These are phyloP conservation scores for Santalum album DNA, from an alignment of 164 flowering plant species.

Conservation along the genomic window DNA sequence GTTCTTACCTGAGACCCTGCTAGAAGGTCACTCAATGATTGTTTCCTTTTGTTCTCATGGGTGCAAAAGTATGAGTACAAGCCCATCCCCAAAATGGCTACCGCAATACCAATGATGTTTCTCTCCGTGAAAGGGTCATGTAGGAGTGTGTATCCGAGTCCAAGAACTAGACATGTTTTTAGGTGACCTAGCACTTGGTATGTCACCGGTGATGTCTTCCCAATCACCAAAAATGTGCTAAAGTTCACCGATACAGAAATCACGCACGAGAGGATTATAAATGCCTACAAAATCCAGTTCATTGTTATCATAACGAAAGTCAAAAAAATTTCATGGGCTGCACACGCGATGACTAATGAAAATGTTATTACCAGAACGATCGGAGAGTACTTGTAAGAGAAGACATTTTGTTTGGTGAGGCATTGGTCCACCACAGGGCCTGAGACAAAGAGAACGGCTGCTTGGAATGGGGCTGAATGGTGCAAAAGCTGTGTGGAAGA, in stretches of 20 bases:
- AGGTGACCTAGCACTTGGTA: conserved; percentile 95
- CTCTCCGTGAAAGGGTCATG: conserved; percentile 88
- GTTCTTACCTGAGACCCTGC: conserved; percentile 54
- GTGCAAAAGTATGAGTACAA: conserved; percentile 80
- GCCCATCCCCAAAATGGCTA: conserved; percentile 85
- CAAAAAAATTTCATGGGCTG: too few species aligned
- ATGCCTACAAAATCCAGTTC: conserved; percentile 47
- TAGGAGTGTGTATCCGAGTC: conserved; percentile 75
- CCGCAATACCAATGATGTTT: conserved; percentile 69
- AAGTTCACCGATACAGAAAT: conserved; percentile 91
- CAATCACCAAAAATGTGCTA: conserved; percentile 90
- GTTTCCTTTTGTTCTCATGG: conserved; percentile 62
- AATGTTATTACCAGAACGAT: conserved; percentile 52
- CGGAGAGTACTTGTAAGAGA: conserved; percentile 68
- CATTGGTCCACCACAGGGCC: conserved; percentile 86
- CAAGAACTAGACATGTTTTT: conserved; percentile 87
- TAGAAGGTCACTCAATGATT: conserved; percentile 19
- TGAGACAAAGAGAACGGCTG: conserved; percentile 79
- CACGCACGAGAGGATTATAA: conserved; percentile 74
- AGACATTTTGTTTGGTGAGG: conserved; percentile 84
- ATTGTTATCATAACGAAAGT: too few species aligned
- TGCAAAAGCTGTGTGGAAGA: conserved; percentile 90
- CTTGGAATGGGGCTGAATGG: conserved; percentile 97
- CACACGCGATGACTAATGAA: too few species aligned
- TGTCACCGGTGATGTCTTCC: conserved; percentile 95